These are phyloP conservation scores for Aethionema arabicum DNA, from an alignment of 345 rosid species.

Conservation along the genomic window DNA sequence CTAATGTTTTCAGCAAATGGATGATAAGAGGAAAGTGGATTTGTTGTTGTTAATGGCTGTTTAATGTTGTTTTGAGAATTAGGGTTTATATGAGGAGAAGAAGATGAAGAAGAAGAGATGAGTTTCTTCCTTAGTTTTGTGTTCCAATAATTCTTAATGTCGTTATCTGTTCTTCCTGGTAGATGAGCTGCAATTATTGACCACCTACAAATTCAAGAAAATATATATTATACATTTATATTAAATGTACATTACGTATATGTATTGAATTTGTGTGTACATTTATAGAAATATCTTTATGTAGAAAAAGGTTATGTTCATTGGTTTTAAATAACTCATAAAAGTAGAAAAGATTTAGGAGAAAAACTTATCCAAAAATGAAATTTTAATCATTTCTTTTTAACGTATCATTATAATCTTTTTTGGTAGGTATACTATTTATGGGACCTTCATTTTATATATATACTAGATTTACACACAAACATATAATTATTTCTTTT, in stretches of 20 bases:
- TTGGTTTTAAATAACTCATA: constrained; percentile 2
- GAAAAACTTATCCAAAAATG: not conserved
- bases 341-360: not conserved
- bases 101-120: constrained; percentile 43
- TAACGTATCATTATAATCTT: not conserved
- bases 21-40: constrained; percentile 39
- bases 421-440: constrained; percentile 29
- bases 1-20: constrained; percentile 38
- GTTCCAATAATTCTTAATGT: constrained; percentile 95
- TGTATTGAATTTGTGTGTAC: not conserved
- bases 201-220: constrained; percentile 59
- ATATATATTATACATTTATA: not conserved
- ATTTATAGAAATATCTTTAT: constrained; percentile 23
- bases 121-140: constrained; percentile 93
- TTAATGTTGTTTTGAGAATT: constrained; percentile 36
- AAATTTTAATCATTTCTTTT: not conserved
- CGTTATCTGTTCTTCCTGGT: constrained; percentile 94
- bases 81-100: constrained; percentile 33
- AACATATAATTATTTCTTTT: no score
- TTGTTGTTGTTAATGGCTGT: constrained; percentile 39
- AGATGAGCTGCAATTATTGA: constrained; percentile 95
- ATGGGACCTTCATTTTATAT: not conserved
- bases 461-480: no score
- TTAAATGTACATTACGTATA: not conserved
- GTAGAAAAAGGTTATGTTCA: not conserved